Percentiles rank a stretch among this genome's conserved stretches.
Conservation (phyloP, 2,329 filamentous ascomycete species). For the Elsinoe ampelina region DNA sequence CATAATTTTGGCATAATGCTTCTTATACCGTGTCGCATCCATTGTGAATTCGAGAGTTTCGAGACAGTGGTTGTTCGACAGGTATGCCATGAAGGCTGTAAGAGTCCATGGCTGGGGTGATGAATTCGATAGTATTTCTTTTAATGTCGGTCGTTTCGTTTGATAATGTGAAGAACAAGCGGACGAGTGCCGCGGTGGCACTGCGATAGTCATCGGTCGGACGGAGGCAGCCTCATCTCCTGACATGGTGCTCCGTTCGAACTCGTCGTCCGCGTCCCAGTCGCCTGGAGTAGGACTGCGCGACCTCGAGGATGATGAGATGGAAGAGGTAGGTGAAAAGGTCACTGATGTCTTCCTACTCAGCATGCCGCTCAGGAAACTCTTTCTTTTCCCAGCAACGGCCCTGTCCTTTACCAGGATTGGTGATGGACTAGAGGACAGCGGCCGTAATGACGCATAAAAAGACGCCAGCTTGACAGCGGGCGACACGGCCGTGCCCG, state of each 20-base stretch:
- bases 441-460: conserved; percentile 12
- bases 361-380: conserved; percentile 14
- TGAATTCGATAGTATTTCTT: conserved; percentile 79
- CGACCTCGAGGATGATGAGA: conserved; percentile 10
- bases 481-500: conserved; percentile 10
- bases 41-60: conserved; percentile 96
- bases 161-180: conserved; percentile 38
- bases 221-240: conserved; percentile 33
- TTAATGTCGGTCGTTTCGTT: conserved; percentile 57
- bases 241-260: conserved; percentile 38
- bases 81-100: conserved; percentile 87
- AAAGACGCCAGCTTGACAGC: conserved; percentile 17
- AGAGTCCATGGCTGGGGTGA: conserved; percentile 84
- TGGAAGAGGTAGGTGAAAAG: conserved; percentile 12
- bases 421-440: conserved; percentile 3
- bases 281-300: conserved; percentile 19
- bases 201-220: conserved; percentile 40
- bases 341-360: conserved; percentile 13
- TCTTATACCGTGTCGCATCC: conserved; percentile 78
- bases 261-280: conserved; percentile 39
- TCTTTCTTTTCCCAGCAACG: conserved; percentile 10
- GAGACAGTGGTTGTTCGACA: conserved; percentile 93
- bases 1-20: conserved; percentile 52
- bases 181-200: conserved; percentile 32
- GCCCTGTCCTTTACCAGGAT: conserved; percentile 4